Conservation (phyloP, 257 asterid genomes). For the Handroanthus guayacan region DNA sequence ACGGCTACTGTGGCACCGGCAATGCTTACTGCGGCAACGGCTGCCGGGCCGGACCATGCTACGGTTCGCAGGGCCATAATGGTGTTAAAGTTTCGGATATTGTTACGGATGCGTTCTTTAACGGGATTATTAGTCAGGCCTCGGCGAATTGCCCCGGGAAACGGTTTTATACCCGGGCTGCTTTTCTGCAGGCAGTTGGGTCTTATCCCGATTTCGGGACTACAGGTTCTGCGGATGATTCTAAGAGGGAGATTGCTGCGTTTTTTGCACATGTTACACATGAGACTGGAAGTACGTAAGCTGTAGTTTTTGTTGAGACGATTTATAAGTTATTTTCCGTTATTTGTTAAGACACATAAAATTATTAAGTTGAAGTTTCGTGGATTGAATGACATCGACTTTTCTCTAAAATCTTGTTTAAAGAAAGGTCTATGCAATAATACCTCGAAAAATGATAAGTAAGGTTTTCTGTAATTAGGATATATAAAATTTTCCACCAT, state of each 20-base stretch:
- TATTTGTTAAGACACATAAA: too few species aligned
- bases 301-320: too few species aligned
- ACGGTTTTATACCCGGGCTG: constrained; percentile 53
- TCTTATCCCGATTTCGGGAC: constrained; percentile 38
- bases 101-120: constrained; percentile 53
- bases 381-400: too few species aligned
- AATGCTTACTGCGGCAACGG: constrained; percentile 55
- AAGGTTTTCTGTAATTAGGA: too few species aligned
- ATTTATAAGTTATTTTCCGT: too few species aligned
- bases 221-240: constrained; percentile 40
- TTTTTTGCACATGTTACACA: constrained; percentile 63
- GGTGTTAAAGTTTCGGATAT: constrained; percentile 36
- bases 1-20: constrained; percentile 53
- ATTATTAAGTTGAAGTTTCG: too few species aligned
- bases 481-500: too few species aligned
- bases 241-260: constrained; percentile 63
- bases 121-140: constrained; percentile 46
- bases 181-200: constrained; percentile 49
- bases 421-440: too few species aligned
- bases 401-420: too few species aligned
- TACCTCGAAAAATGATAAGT: too few species aligned
- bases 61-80: background rate
- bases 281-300: constrained; percentile 60
- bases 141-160: constrained; percentile 46
- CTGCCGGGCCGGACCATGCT: constrained; percentile 53